Conservation (phyloP, 768 basidiomycete species). For the Naganishia onofrii region DNA sequence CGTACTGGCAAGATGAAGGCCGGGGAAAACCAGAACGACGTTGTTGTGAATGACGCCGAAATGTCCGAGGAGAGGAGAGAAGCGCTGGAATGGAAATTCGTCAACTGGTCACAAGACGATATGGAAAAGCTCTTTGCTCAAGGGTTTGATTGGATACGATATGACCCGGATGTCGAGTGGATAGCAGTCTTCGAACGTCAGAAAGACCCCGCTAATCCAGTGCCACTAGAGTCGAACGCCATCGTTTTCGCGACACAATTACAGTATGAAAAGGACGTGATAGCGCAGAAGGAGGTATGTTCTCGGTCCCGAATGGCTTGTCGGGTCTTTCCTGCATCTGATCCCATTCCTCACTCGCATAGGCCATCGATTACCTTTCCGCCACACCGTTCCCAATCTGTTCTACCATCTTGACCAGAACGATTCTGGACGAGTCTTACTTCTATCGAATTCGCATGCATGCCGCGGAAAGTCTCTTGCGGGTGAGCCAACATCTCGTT, state of each 20-base stretch:
- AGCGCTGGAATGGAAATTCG: constrained; percentile 73
- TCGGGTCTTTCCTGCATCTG: constrained; percentile 11
- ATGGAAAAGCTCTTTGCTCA: constrained; percentile 89
- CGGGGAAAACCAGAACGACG: constrained; percentile 2
- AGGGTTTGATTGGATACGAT: constrained; percentile 98
- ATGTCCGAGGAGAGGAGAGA: constrained; percentile 54
- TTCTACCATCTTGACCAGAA: constrained; percentile 78
- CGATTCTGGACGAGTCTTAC: constrained; percentile 89
- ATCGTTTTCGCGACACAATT: constrained; percentile 95
- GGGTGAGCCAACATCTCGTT: constrained; percentile 57
- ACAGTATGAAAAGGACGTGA: constrained; percentile 90
- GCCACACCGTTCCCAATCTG: constrained; percentile 46
- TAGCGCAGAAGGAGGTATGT: constrained; percentile 90
- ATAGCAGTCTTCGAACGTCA: constrained; percentile 74
- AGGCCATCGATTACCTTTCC: constrained; percentile 88
- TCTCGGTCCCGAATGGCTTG: background rate
- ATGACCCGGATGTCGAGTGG: constrained; percentile 99
- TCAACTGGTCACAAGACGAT: constrained; percentile 96
- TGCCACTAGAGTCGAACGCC: constrained; percentile 59
- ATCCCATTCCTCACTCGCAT: constrained; percentile 7
- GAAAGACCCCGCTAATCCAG: constrained; percentile 4
- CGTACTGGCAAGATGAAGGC: constrained; percentile 8
- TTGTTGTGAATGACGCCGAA: background rate
- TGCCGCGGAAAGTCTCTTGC: constrained; percentile 78
- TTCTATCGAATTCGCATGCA: constrained; percentile 94